phyloP scores from a whole-genome alignment of 805 yeast genomes.

The Starmerella roubikii region DNA sequence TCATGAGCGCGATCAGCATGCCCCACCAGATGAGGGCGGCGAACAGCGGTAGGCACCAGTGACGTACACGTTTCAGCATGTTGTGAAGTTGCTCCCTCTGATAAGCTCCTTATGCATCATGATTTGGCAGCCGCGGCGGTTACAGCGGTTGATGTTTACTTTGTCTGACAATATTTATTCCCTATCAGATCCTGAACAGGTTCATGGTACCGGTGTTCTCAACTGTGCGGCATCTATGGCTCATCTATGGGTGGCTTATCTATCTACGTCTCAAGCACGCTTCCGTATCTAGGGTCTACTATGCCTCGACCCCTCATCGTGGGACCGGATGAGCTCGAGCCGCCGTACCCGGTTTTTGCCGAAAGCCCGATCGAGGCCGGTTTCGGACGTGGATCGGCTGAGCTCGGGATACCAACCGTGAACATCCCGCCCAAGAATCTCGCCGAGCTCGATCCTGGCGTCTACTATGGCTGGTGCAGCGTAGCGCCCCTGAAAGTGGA shows the following conservation, averaged over 20 bases:
- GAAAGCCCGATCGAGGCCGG: conserved; percentile 50
- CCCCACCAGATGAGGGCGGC: conserved; percentile 75
- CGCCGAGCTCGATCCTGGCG: conserved; percentile 50
- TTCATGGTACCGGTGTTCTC: no score
- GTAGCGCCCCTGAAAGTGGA: conserved; percentile 20
- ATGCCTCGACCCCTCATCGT: conserved; percentile 22
- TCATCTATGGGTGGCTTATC: no score
- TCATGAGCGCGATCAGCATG: conserved; percentile 68
- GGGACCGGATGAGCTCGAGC: conserved; percentile 24
- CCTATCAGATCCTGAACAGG: no score
- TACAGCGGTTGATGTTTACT: no score
- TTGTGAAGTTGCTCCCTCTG: background rate
- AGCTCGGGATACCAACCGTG: conserved; percentile 91
- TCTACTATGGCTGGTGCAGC: conserved; percentile 71
- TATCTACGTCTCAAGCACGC: no score
- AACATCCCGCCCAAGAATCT: conserved; percentile 53
- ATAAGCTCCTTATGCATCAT: no score
- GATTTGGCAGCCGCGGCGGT: no score
- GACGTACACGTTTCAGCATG: conserved; percentile 22
- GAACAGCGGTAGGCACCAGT: conserved; percentile 46
- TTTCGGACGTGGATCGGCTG: conserved; percentile 90
- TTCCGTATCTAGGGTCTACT: no score
- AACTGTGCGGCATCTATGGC: no score
- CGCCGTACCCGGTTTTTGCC: conserved; percentile 28
- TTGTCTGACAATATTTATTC: no score